Percentiles rank a stretch among this genome's conserved stretches.
These are phyloP conservation scores for Suillus plorans DNA, from an alignment of 768 basidiomycete genomes.

Conservation along the genomic window DNA sequence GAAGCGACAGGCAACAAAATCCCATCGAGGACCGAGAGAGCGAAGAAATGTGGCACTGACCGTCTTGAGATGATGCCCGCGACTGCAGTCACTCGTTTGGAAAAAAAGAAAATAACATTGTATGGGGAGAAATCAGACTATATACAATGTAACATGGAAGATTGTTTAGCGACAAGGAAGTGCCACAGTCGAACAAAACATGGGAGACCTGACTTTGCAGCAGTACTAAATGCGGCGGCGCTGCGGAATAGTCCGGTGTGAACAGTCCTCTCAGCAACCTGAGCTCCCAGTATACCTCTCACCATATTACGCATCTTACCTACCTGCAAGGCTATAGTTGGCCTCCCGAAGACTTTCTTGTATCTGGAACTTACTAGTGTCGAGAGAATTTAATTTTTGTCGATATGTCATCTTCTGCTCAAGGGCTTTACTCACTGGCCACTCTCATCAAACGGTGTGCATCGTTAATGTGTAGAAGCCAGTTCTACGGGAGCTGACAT, in stretches of 20 bases:
- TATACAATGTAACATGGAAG: too few species aligned
- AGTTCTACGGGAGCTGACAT: conserved; percentile 6
- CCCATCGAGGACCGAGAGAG: too few species aligned
- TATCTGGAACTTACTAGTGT: background rate
- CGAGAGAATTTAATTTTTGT: background rate
- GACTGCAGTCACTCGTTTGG: too few species aligned
- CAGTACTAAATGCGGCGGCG: background rate
- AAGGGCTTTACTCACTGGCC: conserved; percentile 69
- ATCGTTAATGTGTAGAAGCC: background rate
- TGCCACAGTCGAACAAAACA: too few species aligned
- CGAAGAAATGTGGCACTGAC: too few species aligned
- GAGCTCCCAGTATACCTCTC: background rate
- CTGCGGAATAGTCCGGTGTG: conserved; percentile 24
- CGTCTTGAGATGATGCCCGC: too few species aligned
- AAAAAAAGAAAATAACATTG: too few species aligned
- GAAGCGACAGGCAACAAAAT: too few species aligned
- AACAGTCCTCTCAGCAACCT: background rate
- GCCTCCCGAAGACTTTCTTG: background rate
- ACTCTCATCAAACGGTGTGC: conserved; percentile 81
- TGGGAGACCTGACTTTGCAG: too few species aligned
- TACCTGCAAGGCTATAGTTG: background rate
- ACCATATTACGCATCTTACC: background rate
- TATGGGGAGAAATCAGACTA: too few species aligned
- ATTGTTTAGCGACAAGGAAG: too few species aligned
- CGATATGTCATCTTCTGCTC: conserved; percentile 35